phyloP scores from a whole-genome alignment of 148 eudicot genomes.

The Talinum fruticosum region DNA sequence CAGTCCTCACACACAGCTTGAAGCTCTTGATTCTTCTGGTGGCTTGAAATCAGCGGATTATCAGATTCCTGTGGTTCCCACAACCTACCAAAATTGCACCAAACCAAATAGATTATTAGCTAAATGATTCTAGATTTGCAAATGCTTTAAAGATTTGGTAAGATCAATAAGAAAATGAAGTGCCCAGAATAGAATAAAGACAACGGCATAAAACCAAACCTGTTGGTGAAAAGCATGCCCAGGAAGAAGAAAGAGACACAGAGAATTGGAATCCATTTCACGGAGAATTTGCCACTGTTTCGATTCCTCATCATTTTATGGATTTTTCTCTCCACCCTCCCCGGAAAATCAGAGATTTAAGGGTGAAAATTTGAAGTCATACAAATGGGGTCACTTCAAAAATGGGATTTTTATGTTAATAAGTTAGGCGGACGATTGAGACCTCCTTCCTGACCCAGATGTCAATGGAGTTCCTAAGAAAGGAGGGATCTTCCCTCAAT shows the following conservation, averaged over 20 bases:
- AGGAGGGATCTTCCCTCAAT: background rate
- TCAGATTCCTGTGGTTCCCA: slow-evolving; percentile 67
- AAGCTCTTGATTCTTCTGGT: slow-evolving; percentile 62
- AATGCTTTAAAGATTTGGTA: background rate
- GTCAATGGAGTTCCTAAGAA: background rate
- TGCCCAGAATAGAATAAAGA: slow-evolving; percentile 17
- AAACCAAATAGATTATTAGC: slow-evolving; percentile 12
- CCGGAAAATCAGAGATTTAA: slow-evolving; percentile 3
- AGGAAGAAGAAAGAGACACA: slow-evolving; percentile 64
- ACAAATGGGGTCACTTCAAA: background rate
- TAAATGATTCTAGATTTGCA: slow-evolving; percentile 9
- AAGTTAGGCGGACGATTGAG: background rate
- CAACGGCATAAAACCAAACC: slow-evolving; percentile 31
- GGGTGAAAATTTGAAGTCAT: background rate
- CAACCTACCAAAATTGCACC: slow-evolving; percentile 35
- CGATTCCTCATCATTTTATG: slow-evolving; percentile 48
- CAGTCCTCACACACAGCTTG: slow-evolving; percentile 70
- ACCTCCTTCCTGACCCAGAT: background rate
- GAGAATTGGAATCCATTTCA: slow-evolving; percentile 63
- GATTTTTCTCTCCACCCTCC: background rate
- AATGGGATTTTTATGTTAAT: background rate
- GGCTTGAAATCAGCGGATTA: slow-evolving; percentile 52
- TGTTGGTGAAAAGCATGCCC: slow-evolving; percentile 79
- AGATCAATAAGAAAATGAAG: slow-evolving; percentile 9
- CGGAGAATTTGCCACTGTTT: slow-evolving; percentile 54